A percentile compares a stretch with the other conserved stretches of the same genome.
phyloP scores from a whole-genome alignment of 2,329 filamentous ascomycete genomes.

The Colletotrichum nymphaeae region DNA sequence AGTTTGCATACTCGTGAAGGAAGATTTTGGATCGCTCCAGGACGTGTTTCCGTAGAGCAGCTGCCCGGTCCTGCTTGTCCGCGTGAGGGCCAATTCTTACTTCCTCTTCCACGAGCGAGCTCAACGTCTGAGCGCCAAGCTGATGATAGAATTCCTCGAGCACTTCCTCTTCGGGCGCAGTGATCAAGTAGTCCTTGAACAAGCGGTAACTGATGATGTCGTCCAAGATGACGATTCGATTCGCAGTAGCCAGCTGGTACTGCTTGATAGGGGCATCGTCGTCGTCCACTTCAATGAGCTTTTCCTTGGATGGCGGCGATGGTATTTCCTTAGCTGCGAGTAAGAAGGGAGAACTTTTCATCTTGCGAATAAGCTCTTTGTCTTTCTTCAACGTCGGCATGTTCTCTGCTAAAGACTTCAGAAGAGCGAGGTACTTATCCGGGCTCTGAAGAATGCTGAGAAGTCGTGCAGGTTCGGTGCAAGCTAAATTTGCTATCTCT shows the following conservation, averaged over 20 bases:
- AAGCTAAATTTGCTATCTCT: slow-evolving; percentile 87
- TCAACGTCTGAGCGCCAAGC: slow-evolving; percentile 82
- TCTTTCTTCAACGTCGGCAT: slow-evolving; percentile 78
- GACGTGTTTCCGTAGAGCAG: slow-evolving; percentile 81
- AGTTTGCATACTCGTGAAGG: slow-evolving; percentile 79
- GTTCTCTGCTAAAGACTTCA: slow-evolving; percentile 84
- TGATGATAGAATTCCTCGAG: slow-evolving; percentile 87
- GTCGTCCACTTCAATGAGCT: slow-evolving; percentile 64
- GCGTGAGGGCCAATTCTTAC: slow-evolving; percentile 75
- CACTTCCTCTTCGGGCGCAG: slow-evolving; percentile 88
- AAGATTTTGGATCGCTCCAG: slow-evolving; percentile 91
- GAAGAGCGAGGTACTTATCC: slow-evolving; percentile 87
- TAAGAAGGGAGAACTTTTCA: slow-evolving; percentile 82
- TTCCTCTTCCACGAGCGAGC: slow-evolving; percentile 82
- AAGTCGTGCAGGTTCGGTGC: slow-evolving; percentile 83
- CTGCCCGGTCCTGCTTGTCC: slow-evolving; percentile 75
- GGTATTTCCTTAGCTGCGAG: slow-evolving; percentile 83
- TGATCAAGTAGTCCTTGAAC: slow-evolving; percentile 87
- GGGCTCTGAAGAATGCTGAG: slow-evolving; percentile 82
- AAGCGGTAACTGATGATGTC: slow-evolving; percentile 90
- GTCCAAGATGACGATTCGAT: slow-evolving; percentile 81
- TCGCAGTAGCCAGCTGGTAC: slow-evolving; percentile 80
- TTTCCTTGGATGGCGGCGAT: slow-evolving; percentile 55
- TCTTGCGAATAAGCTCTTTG: slow-evolving; percentile 79
- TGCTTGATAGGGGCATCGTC: slow-evolving; percentile 77